Conservation (phyloP, 2,329 filamentous ascomycete species). For the Diaporthe sp. region DNA sequence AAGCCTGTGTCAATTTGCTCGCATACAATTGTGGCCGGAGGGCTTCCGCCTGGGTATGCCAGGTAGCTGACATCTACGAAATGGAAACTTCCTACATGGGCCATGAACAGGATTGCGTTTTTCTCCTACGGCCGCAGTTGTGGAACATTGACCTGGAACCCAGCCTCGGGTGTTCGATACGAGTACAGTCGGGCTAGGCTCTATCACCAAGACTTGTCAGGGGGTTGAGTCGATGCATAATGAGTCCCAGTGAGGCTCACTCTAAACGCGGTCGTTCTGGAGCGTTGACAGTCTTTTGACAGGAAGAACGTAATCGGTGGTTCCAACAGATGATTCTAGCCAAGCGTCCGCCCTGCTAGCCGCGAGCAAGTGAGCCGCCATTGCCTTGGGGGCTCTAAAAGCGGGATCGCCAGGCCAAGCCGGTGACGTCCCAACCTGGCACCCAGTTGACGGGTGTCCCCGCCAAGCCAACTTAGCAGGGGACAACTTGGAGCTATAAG, state of each 20-base stretch:
- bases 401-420: slow-evolving; percentile 8
- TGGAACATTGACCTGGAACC: not conserved
- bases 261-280: not conserved
- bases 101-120: too few relatives aligned
- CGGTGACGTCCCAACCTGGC: not conserved
- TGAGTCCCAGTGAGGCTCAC: not conserved
- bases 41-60: not conserved
- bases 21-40: not conserved
- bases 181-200: too few relatives aligned
- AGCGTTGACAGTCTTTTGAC: not conserved
- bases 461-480: not conserved
- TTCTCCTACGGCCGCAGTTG: not conserved
- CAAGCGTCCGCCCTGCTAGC: not conserved
- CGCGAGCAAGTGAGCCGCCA: not conserved
- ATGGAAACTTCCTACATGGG: not conserved
- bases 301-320: not conserved
- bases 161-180: not conserved
- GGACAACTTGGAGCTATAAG: not conserved
- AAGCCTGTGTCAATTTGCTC: not conserved
- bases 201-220: not conserved
- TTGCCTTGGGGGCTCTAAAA: not conserved
- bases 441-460: not conserved
- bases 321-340: not conserved
- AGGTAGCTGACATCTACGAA: not conserved
- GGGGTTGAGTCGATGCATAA: not conserved